A percentile compares a stretch with the other conserved stretches of the same genome.
Conservation (phyloP, 306 rosid species). For the Sphenostylis stenocarpa region DNA sequence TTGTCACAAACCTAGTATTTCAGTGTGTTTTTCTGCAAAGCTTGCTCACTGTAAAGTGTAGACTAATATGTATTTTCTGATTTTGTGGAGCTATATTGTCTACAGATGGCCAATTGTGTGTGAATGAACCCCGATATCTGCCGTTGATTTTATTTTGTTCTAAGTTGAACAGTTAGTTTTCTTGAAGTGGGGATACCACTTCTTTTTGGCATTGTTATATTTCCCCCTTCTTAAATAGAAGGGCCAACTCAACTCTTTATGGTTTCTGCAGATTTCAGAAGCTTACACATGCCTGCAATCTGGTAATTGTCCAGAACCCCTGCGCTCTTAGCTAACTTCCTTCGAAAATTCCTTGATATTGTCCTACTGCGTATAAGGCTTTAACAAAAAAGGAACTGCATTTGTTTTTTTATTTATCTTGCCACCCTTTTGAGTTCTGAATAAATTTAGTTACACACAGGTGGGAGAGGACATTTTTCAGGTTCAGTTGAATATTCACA, state of each 20-base stretch:
- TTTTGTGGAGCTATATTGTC: not conserved
- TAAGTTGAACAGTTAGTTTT: not conserved
- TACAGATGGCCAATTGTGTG: not conserved
- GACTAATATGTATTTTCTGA: not conserved
- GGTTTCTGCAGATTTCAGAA: slow-evolving; percentile 70
- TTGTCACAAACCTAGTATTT: not conserved
- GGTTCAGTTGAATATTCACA: slow-evolving; percentile 55
- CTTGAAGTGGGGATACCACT: not conserved
- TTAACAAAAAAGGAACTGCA: slow-evolving; percentile 4
- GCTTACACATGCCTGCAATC: slow-evolving; percentile 63
- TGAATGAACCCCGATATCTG: not conserved
- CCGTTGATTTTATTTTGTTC: slow-evolving; percentile 1
- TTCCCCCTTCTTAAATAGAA: not conserved
- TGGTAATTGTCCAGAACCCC: slow-evolving; percentile 46
- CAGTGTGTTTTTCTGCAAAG: not conserved
- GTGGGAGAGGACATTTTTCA: slow-evolving; percentile 43
- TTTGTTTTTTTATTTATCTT: not conserved
- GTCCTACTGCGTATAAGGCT: not conserved
- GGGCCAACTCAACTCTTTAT: slow-evolving; percentile 21
- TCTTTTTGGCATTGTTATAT: not conserved
- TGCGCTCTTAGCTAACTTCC: slow-evolving; percentile 15
- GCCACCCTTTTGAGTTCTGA: slow-evolving; percentile 23
- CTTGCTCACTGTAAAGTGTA: not conserved
- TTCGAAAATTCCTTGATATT: slow-evolving; percentile 10
- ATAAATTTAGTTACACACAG: slow-evolving; percentile 42